Percentiles rank a stretch among this genome's conserved stretches.
These are phyloP conservation scores for Heritiera littoralis DNA, from an alignment of 345 rosid genomes.

Conservation along the genomic window DNA sequence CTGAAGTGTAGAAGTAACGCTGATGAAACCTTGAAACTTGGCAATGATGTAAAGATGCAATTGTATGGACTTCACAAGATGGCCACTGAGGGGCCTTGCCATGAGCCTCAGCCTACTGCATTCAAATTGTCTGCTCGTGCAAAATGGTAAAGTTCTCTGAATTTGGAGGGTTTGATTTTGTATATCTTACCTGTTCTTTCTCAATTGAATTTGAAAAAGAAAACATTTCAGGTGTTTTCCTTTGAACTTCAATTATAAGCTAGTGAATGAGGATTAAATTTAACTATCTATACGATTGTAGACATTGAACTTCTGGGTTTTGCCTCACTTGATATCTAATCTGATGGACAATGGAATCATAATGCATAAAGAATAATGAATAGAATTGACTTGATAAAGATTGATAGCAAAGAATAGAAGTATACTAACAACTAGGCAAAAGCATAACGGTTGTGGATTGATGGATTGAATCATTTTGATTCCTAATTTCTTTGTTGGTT, in stretches of 20 bases:
- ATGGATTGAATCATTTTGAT: background rate
- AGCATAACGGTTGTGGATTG: background rate
- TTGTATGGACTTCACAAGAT: conserved; percentile 56
- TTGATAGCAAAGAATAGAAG: conserved; percentile 18
- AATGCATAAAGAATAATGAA: background rate
- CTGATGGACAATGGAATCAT: background rate
- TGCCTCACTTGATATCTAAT: background rate
- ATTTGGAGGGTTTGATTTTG: background rate
- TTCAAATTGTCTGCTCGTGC: conserved; percentile 52
- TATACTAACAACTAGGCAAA: background rate
- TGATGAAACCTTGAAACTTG: conserved; percentile 24
- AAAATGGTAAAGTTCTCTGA: conserved; percentile 38
- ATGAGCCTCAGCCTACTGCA: conserved; percentile 41
- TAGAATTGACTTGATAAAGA: conserved; percentile 20
- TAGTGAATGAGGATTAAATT: background rate
- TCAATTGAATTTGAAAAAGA: background rate
- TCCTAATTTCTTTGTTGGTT: no score
- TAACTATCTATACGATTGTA: background rate
- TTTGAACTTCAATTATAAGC: background rate
- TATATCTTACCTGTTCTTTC: background rate
- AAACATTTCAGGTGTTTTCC: background rate
- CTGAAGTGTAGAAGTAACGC: conserved; percentile 34
- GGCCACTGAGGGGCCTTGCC: conserved; percentile 58
- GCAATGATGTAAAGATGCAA: conserved; percentile 31
- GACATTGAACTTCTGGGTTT: background rate